These are phyloP conservation scores for Leishmania turanica DNA, from an alignment of 208 protist genomes.

Conservation along the genomic window DNA sequence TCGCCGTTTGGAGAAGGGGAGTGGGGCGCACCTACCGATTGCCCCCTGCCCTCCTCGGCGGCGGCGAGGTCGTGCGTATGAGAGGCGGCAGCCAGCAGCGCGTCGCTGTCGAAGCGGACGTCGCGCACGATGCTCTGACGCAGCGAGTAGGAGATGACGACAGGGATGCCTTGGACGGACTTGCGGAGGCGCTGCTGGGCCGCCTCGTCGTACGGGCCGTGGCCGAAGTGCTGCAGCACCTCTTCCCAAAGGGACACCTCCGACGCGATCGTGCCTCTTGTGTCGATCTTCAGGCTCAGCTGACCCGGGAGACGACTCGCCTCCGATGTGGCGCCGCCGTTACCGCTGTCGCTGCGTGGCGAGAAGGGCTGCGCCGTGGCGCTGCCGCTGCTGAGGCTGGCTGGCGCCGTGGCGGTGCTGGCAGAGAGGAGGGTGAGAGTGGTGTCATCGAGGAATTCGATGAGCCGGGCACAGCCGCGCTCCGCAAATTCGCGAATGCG, in stretches of 20 bases:
- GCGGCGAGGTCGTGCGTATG: neutral
- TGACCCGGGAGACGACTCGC: constrained; percentile 29
- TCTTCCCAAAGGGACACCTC: constrained; percentile 87
- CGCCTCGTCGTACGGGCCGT: constrained; percentile 67
- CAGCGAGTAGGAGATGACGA: constrained; percentile 73
- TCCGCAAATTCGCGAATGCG: constrained; percentile 63
- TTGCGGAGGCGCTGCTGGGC: constrained; percentile 65
- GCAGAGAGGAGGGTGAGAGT: constrained; percentile 6
- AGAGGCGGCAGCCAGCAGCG: constrained; percentile 2
- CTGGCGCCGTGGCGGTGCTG: neutral
- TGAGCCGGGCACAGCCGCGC: constrained; percentile 58
- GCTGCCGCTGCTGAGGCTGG: neutral
- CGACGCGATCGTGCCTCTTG: constrained; percentile 81
- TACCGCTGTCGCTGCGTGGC: neutral
- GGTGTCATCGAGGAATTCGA: constrained; percentile 48
- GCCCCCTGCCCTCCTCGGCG: constrained; percentile 5
- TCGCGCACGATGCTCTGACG: constrained; percentile 66
- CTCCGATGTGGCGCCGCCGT: neutral
- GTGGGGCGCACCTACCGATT: neutral
- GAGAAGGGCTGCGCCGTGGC: neutral
- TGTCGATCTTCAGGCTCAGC: constrained; percentile 83
- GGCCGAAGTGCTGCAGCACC: constrained; percentile 84
- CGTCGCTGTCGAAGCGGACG: constrained; percentile 56
- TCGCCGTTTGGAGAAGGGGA: neutral
- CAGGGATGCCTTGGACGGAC: constrained; percentile 69